Percentiles rank a stretch among this genome's conserved stretches.
These are phyloP conservation scores for Sporodiniella umbellata DNA, from an alignment of 371 early-diverging fungal genomes.

Conservation along the genomic window DNA sequence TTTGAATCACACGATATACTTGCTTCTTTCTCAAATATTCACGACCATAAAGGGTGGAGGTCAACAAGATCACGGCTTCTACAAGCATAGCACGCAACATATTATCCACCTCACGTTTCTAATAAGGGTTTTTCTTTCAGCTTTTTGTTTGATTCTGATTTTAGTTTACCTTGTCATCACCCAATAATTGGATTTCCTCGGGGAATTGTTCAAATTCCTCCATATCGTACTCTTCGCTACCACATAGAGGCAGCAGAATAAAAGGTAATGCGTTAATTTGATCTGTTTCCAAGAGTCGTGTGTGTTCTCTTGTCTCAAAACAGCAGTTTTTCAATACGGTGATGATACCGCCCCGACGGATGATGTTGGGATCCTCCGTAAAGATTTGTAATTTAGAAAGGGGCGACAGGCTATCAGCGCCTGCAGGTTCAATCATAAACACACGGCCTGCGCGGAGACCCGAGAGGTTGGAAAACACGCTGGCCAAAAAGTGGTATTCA, in stretches of 20 bases:
- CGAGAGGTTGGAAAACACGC: constrained; percentile 91
- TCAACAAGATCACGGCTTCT: constrained; percentile 80
- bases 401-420: constrained; percentile 59
- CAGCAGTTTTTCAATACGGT: constrained; percentile 88
- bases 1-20: constrained; percentile 85
- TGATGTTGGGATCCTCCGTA: constrained; percentile 74
- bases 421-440: constrained; percentile 63
- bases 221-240: constrained; percentile 86
- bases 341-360: constrained; percentile 87
- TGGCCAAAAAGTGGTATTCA: constrained; percentile 80
- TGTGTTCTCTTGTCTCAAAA: constrained; percentile 73
- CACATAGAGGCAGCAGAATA: constrained; percentile 86
- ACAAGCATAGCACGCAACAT: constrained; percentile 69
- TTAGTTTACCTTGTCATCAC: constrained; percentile 66
- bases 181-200: constrained; percentile 87
- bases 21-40: constrained; percentile 75
- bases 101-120: constrained; percentile 80
- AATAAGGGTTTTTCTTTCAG: neutral
- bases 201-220: constrained; percentile 94
- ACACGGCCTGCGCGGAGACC: constrained; percentile 66
- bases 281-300: constrained; percentile 57
- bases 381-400: constrained; percentile 84
- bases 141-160: neutral
- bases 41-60: constrained; percentile 73
- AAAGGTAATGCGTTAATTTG: constrained; percentile 82